Evolutionary conservation across 257 asterid genomes (phyloP), one percentile per base, ranked within the genome.

Genomic region (Vinca minor): DNA sequence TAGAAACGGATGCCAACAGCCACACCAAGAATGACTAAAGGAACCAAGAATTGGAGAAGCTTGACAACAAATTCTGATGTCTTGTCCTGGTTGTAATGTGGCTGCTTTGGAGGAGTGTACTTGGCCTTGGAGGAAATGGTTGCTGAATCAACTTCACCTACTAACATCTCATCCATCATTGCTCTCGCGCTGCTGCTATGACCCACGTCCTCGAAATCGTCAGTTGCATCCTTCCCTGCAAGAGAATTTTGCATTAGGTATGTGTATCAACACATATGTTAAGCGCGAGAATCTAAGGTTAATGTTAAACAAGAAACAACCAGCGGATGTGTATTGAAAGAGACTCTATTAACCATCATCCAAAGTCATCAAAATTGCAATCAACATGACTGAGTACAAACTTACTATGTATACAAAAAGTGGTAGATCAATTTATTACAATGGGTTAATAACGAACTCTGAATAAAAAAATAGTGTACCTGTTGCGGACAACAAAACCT

Each of bases 201-300:
- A 62, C 95, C 95, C 4, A 89, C 85, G 54, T 89, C 96, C 80
- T 89, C 94, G 63, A 89, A 89, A 78, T 85, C 94, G 55, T 85
- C 86, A 0, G 92, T 89, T 52, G 96, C 94, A 58, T 89, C 96
- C 82, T 82, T 87, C 50, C 92, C 96, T 87, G 80, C 77, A 73
- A 35, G 28, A 20, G 49, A 46, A 12, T 50, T 2, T 47, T 44
- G 20, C n/a, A 44, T 44, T 44, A 44, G 6, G 17, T n/a, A 42
- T 14, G 18, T 38, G 3, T 1, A 41, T 41, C 15, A 18, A 12
- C 4, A 4, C 2, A n/a, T n/a, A n/a, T n/a, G n/a, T n/a, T n/a
- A n/a, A n/a, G n/a, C n/a, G n/a, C n/a, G n/a, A n/a, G n/a, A n/a
- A n/a, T n/a, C n/a, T n/a, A 41, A 41, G 46, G 8, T 12, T 41